Evolutionary conservation across 805 yeast genomes (phyloP), one percentile per base, ranked within the genome.

Genomic region (Jamesozyma gamospora): DNA sequence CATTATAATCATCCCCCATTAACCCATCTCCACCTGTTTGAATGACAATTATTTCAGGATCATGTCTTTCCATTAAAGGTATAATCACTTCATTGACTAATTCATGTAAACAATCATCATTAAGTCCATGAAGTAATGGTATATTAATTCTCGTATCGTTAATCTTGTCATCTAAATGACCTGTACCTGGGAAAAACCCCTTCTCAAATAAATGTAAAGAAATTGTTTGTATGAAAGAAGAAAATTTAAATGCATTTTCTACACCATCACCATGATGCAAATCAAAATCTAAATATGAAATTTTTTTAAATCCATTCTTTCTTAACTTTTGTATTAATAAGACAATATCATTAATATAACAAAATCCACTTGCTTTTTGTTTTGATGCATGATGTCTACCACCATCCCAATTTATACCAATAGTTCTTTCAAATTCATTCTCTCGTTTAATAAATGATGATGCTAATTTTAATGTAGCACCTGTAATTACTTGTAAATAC

Each of bases 221-320:
- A 16, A 79, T 62, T 1, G 83, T 77, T 37, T 71, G 56, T 0
- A 82, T 82, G 26, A 69, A 70, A 30, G 67, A 64, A 1, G 81
- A 71, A 43, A 61, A 67, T 44, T 66, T 60, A 58, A 79, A 82
- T 0, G 86, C 85, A 2, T 64, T 62, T 37, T 79, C 79, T 5
- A 82, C 90, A 0, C 87, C 94, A 55, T 82, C 88, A 0, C 90
- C 88, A 56, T 82, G 88, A 54, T 82, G 94, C 7, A 82, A 55
- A 56, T 82, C 94, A 6, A 82, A 57, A 55, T 82, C 94, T 3
- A 82, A 55, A 49, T 82, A 82, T 50, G 77, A 61, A 1, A 82
- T 64, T 28, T 56, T 69, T 10, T 62, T 55, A 50, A 61, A 76
- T 1, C 59, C 56, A 17, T 49, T 51, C 18, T 65, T 62, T 27